A percentile compares a stretch with the other conserved stretches of the same genome.
Evolutionary conservation across 768 basidiomycete species (phyloP).

Genomic region (Tephrocybe sp.): DNA sequence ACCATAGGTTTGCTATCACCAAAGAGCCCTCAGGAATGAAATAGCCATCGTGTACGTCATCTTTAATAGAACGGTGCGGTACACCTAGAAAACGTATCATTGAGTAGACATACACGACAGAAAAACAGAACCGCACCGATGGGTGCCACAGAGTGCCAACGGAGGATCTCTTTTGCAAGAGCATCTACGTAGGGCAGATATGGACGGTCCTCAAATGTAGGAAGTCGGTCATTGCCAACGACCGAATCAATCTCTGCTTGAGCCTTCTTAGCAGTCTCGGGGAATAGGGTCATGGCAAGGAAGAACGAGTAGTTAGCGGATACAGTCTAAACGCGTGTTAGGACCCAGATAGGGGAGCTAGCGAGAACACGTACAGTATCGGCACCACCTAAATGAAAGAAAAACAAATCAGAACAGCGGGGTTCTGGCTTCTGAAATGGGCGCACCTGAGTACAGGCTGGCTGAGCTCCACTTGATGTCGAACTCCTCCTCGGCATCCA

Average conservation of each 20-base stretch:
- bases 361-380: constrained; percentile 44
- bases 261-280: constrained; percentile 56
- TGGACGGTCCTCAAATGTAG: constrained; percentile 57
- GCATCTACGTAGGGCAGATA: constrained; percentile 62
- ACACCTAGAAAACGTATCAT: constrained; percentile 38
- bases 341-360: not conserved
- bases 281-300: constrained; percentile 58
- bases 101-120: too few relatives aligned
- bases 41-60: constrained; percentile 63
- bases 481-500: constrained; percentile 55
- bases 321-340: constrained; percentile 46
- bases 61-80: constrained; percentile 56
- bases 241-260: constrained; percentile 63
- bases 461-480: constrained; percentile 68
- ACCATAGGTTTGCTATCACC: constrained; percentile 54
- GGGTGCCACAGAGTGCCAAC: constrained; percentile 49
- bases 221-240: constrained; percentile 59
- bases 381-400: constrained; percentile 44
- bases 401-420: constrained; percentile 5
- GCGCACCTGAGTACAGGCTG: constrained; percentile 51
- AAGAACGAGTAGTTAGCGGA: constrained; percentile 62
- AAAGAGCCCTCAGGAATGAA: constrained; percentile 60
- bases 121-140: too few relatives aligned
- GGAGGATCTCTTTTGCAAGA: constrained; percentile 55
- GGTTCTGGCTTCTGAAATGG: not conserved